A percentile compares a stretch with the other conserved stretches of the same genome.
These are phyloP conservation scores for Fusarium sp. DNA, from an alignment of 2,329 filamentous ascomycete species.

Conservation along the genomic window DNA sequence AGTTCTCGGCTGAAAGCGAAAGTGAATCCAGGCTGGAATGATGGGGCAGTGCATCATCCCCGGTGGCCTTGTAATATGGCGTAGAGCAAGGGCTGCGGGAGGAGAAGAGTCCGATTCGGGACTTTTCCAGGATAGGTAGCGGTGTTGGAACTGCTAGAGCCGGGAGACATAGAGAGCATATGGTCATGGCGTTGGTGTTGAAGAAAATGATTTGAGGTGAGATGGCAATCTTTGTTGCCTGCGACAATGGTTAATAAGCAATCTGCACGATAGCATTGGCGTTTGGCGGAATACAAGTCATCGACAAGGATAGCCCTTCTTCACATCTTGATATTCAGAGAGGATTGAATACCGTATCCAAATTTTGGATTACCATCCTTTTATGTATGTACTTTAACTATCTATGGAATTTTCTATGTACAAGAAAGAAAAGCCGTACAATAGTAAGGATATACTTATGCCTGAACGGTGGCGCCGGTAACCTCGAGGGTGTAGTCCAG, in stretches of 20 bases:
- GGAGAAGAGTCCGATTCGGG: no score
- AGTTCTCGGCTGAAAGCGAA: not conserved
- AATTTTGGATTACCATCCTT: not conserved
- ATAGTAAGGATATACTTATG: not conserved
- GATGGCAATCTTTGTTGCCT: not conserved
- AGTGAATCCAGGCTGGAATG: not conserved
- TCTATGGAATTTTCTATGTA: constrained; percentile 14
- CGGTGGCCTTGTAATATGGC: no score
- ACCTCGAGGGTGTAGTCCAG: constrained; percentile 55
- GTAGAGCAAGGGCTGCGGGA: no score
- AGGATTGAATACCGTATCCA: no score
- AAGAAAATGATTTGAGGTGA: not conserved
- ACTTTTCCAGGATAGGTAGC: not conserved
- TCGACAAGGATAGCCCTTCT: no score
- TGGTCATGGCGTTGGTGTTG: not conserved
- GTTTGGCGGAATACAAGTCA: no score
- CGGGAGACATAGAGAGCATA: not conserved
- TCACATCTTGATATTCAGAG: no score
- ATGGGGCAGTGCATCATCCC: not conserved
- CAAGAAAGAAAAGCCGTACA: constrained; percentile 1
- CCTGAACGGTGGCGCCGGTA: constrained; percentile 46
- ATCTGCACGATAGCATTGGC: not conserved
- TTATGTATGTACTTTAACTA: not conserved
- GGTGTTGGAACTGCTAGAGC: not conserved
- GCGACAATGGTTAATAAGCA: not conserved